A percentile compares a stretch with the other conserved stretches of the same genome.
Conservation (phyloP, 495 filamentous ascomycete species). For the Podospora bellae-mahoneyi region DNA sequence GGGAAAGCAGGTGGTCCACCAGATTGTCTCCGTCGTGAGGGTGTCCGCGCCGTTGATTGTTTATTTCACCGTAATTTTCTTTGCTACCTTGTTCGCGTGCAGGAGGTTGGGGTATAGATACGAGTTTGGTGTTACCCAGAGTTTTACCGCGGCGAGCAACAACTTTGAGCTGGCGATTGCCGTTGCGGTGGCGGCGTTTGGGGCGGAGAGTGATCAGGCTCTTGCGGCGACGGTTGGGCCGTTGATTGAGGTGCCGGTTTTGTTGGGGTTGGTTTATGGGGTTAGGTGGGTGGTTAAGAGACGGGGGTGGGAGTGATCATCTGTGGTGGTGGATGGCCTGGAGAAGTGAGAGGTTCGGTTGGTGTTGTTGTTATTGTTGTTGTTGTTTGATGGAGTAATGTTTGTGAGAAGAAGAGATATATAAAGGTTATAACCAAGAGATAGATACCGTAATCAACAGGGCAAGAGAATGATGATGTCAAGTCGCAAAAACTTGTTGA, state of each 20-base stretch:
- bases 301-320: slow-evolving; percentile 54
- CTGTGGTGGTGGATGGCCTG: background rate
- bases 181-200: slow-evolving; percentile 82
- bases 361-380: background rate
- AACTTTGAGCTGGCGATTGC: slow-evolving; percentile 95
- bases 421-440: too few relatives aligned
- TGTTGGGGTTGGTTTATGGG: slow-evolving; percentile 77
- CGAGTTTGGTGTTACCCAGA: slow-evolving; percentile 69
- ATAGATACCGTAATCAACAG: too few relatives aligned
- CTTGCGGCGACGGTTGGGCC: slow-evolving; percentile 89
- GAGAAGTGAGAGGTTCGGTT: background rate
- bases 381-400: background rate
- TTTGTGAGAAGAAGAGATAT: too few relatives aligned
- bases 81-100: slow-evolving; percentile 57
- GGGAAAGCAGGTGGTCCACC: slow-evolving; percentile 72
- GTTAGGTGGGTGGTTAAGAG: slow-evolving; percentile 57
- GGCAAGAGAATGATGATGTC: too few relatives aligned
- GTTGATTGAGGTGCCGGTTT: slow-evolving; percentile 85
- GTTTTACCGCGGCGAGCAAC: slow-evolving; percentile 92
- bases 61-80: slow-evolving; percentile 76
- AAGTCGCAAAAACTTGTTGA: too few relatives aligned
- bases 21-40: slow-evolving; percentile 76
- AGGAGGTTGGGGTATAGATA: slow-evolving; percentile 70
- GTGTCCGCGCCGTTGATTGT: slow-evolving; percentile 77
- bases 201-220: slow-evolving; percentile 75